Percentiles rank a stretch among this genome's conserved stretches.
These are phyloP conservation scores for Conidiobolus incongruus DNA, from an alignment of 371 early-diverging fungal species.

Conservation along the genomic window DNA sequence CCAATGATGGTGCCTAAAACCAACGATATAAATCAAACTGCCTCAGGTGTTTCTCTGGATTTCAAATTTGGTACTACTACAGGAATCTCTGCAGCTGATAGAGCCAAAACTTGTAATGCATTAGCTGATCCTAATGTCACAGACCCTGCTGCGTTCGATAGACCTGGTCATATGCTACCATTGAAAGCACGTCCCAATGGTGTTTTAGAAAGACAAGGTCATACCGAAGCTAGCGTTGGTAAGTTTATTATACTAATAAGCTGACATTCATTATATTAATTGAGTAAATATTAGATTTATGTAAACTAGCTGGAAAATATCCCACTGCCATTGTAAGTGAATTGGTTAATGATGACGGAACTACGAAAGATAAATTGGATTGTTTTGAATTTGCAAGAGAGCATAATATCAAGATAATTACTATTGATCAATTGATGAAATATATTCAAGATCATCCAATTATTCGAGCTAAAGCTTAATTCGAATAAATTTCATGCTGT, in stretches of 20 bases:
- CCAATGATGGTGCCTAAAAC: constrained; percentile 86
- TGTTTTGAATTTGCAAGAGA: constrained; percentile 56
- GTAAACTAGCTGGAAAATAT: constrained; percentile 50
- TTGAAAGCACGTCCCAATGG: constrained; percentile 61
- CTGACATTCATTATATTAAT: no score
- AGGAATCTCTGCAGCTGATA: constrained; percentile 84
- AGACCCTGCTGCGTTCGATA: constrained; percentile 44
- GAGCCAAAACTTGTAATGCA: constrained; percentile 52
- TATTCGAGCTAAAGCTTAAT: no score
- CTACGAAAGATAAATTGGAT: constrained; percentile 85
- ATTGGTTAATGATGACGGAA: constrained; percentile 76
- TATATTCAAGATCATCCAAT: no score
- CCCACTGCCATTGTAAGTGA: constrained; percentile 84
- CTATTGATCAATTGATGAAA: constrained; percentile 61
- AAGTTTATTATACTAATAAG: background rate
- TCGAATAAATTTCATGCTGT: no score
- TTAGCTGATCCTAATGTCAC: constrained; percentile 44
- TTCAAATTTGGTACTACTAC: constrained; percentile 65
- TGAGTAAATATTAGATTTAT: constrained; percentile 30
- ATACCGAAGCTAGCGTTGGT: constrained; percentile 55
- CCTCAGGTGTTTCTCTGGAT: constrained; percentile 82
- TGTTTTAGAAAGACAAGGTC: no score
- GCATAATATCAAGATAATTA: constrained; percentile 64
- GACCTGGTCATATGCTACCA: constrained; percentile 93
- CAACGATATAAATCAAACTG: constrained; percentile 72